Percentiles rank a stretch among this genome's conserved stretches.
phyloP scores from a whole-genome alignment of 108 stramenopile genomes.

The Schizochytrium sp. region DNA sequence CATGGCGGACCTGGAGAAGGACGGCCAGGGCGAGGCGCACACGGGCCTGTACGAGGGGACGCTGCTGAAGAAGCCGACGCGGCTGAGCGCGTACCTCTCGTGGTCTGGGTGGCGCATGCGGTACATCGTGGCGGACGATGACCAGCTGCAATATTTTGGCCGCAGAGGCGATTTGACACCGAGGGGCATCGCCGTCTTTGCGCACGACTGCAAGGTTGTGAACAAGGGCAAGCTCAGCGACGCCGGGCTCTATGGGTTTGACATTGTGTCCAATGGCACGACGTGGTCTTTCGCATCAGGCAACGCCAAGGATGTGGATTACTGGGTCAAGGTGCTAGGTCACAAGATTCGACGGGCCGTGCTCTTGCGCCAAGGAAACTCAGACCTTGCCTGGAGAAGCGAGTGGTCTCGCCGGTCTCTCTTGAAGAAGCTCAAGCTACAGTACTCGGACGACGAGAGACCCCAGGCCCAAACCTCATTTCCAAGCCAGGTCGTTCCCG shows the following conservation, averaged over 20 bases:
- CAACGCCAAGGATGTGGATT: background rate
- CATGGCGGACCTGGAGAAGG: too few relatives aligned
- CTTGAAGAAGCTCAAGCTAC: too few relatives aligned
- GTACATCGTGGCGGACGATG: background rate
- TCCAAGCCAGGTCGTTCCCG: background rate
- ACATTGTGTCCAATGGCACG: background rate
- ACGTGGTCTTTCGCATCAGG: background rate
- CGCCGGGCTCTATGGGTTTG: background rate
- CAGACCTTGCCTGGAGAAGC: background rate
- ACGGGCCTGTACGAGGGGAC: background rate
- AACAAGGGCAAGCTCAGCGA: background rate
- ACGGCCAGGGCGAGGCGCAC: background rate
- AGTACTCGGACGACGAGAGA: background rate
- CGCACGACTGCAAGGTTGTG: background rate
- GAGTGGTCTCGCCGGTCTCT: background rate
- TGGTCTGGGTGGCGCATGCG: constrained; percentile 8
- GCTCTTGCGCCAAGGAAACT: background rate
- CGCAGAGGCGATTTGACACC: background rate
- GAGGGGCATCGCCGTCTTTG: background rate
- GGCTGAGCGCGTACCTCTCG: background rate
- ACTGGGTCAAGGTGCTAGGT: background rate
- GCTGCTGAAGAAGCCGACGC: background rate
- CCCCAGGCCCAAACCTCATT: background rate
- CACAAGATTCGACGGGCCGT: background rate
- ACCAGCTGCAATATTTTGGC: background rate